Conservation (phyloP, 257 asterid species). For the Scutellaria barbata region DNA sequence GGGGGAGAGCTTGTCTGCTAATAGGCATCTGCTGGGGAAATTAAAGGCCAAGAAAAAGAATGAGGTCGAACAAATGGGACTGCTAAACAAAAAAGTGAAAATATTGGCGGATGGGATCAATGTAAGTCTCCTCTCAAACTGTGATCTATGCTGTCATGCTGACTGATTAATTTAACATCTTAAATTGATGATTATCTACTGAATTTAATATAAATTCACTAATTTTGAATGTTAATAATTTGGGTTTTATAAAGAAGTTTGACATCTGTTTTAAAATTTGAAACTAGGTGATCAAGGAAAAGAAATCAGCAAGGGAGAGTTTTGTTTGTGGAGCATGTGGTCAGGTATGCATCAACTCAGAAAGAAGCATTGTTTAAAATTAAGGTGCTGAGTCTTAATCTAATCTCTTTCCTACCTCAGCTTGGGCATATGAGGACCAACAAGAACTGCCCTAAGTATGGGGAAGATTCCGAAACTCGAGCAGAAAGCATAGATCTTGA, state of each 20-base stretch:
- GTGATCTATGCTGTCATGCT: slow-evolving; percentile 2
- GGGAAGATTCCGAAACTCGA: slow-evolving; percentile 80
- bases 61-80: slow-evolving; percentile 62
- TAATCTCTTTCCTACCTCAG: slow-evolving; percentile 49
- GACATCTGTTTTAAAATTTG: slow-evolving; percentile 39
- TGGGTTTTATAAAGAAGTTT: slow-evolving; percentile 11
- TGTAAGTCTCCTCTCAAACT: slow-evolving; percentile 51
- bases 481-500: slow-evolving; percentile 67
- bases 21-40: slow-evolving; percentile 64
- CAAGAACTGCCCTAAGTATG: slow-evolving; percentile 95
- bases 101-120: slow-evolving; percentile 87
- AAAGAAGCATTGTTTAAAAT: slow-evolving; percentile 21
- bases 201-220: background rate
- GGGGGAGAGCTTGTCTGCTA: slow-evolving; percentile 62
- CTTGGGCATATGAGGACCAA: slow-evolving; percentile 99
- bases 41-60: slow-evolving; percentile 73
- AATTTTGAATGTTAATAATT: background rate
- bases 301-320: slow-evolving; percentile 94
- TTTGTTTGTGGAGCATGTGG: slow-evolving; percentile 99
- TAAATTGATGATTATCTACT: slow-evolving; percentile 13
- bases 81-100: slow-evolving; percentile 73
- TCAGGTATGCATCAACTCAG: slow-evolving; percentile 65
- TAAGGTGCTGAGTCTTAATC: slow-evolving; percentile 21
- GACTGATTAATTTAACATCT: background rate
- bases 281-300: slow-evolving; percentile 80